phyloP scores from a whole-genome alignment of 305 asterid genomes.

The Stenogyne calaminthoides region DNA sequence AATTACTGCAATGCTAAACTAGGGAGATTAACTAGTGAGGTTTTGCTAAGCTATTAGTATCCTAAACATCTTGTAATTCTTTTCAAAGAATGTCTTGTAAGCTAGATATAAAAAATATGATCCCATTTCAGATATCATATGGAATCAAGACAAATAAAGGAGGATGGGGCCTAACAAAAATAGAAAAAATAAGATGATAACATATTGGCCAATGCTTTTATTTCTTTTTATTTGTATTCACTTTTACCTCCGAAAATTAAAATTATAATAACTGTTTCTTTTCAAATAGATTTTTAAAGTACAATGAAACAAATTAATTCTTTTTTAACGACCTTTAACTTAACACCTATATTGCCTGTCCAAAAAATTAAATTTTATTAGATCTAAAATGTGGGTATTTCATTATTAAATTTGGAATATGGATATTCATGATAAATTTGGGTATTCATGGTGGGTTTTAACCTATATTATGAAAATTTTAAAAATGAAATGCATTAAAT shows the following conservation, averaged over 20 bases:
- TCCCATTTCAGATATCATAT: background rate
- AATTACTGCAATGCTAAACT: constrained; percentile 5
- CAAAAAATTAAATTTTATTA: too few species aligned
- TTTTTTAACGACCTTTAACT: too few species aligned
- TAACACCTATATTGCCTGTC: too few species aligned
- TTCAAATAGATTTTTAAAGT: background rate
- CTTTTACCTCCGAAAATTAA: background rate
- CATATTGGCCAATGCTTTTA: background rate
- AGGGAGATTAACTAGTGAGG: background rate
- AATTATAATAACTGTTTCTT: background rate
- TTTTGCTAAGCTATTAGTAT: background rate
- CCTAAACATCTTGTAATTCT: background rate
- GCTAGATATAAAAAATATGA: background rate
- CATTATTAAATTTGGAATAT: too few species aligned
- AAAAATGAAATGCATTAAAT: background rate
- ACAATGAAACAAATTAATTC: too few species aligned
- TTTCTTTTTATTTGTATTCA: background rate
- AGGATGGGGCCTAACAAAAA: background rate
- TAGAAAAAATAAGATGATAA: background rate
- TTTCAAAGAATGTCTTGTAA: background rate
- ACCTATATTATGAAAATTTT: too few species aligned
- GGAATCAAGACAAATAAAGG: background rate
- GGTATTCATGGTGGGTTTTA: too few species aligned
- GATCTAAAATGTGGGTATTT: too few species aligned
- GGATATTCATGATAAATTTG: too few species aligned